Percentiles rank a stretch among this genome's conserved stretches.
Conservation (phyloP, 2,329 filamentous ascomycete species). For the Colletotrichum eremochloae region DNA sequence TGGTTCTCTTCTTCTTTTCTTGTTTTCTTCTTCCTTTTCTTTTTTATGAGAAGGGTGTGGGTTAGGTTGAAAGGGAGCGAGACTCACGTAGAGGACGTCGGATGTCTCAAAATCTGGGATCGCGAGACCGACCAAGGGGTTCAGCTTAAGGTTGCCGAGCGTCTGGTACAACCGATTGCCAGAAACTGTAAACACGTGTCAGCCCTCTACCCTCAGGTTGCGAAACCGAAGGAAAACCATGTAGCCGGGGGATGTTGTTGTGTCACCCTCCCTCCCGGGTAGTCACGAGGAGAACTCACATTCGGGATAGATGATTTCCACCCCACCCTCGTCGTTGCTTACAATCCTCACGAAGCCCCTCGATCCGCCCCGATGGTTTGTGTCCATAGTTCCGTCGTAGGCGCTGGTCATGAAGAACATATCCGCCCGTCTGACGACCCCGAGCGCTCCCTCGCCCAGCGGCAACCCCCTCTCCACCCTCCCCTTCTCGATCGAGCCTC, state of each 20-base stretch:
- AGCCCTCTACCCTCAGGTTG: not conserved
- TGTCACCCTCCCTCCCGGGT: not conserved
- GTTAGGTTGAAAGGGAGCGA: not conserved
- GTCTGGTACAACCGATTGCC: conserved; percentile 89
- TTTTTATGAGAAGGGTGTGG: not conserved
- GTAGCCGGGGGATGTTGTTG: not conserved
- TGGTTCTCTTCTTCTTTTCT: not conserved
- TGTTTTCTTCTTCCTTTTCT: no score
- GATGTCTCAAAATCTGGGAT: conserved; percentile 82
- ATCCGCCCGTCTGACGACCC: conserved; percentile 74
- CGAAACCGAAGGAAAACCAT: not conserved
- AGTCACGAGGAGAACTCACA: conserved; percentile 56
- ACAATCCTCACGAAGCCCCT: conserved; percentile 80
- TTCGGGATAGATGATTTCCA: conserved; percentile 80
- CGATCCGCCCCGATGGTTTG: conserved; percentile 83
- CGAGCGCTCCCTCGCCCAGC: conserved; percentile 67
- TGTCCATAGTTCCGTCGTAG: conserved; percentile 80
- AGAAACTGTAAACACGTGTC: conserved; percentile 61
- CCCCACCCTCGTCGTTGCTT: conserved; percentile 62
- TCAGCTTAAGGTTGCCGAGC: conserved; percentile 79
- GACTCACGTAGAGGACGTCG: conserved; percentile 73
- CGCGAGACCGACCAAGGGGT: conserved; percentile 76
- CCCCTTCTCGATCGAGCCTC: conserved; percentile 17
- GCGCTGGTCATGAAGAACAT: conserved; percentile 83
- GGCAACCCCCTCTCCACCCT: conserved; percentile 50